Evolutionary conservation across 768 basidiomycete genomes (phyloP), one percentile per base, ranked within the genome.

Genomic region (Cystobasidiopsis lactophilus): DNA sequence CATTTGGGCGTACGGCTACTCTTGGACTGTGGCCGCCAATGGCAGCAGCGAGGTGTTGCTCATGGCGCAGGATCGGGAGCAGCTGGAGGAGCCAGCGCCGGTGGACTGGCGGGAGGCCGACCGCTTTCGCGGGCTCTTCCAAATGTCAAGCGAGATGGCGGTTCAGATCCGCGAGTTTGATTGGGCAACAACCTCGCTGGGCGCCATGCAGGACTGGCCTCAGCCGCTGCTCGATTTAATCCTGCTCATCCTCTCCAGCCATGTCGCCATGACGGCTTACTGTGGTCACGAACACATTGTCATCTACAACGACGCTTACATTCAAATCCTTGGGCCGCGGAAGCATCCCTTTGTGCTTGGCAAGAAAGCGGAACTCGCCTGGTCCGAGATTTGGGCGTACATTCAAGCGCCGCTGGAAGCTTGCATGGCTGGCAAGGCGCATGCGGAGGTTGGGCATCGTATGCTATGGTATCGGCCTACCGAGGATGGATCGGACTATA

Each of bases 221-320:
- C 54, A 51, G 24, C 40, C 54, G 9, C 43, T 38, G 19, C 29
- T 55, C 5, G 48, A 55, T 16, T 19, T 55, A 26, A 9, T 26
- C 18, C 10, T n/a, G 7, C 14, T 23, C 14, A 26, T 47, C 24
- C 11, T 35, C 7, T 7, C 7, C 9, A 35, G 33, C 16, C 33
- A 35, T 7, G 53, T 54, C 38, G 53, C 31, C 3, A 46, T 54
- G 21, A 40, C 16, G 33, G 33, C 33, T 35, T 21, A 47, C 45
- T 7, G 19, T 43, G 9, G 26, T 47, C 10, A 23, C 23, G 4
- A 18, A 10, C 24, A 30, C 41, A 21, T 56, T 44, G 51, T 56
- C n/a, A n/a, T 56, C 11, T 56, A 56, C 44, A 56, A 56, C 26
- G 55, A 56, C 39, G 51, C 50, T n/a, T 50, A 33, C 48, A 35